Base-by-base conservation (phyloP, 805 yeast genomes). In the Brettanomyces sp. region DNA sequence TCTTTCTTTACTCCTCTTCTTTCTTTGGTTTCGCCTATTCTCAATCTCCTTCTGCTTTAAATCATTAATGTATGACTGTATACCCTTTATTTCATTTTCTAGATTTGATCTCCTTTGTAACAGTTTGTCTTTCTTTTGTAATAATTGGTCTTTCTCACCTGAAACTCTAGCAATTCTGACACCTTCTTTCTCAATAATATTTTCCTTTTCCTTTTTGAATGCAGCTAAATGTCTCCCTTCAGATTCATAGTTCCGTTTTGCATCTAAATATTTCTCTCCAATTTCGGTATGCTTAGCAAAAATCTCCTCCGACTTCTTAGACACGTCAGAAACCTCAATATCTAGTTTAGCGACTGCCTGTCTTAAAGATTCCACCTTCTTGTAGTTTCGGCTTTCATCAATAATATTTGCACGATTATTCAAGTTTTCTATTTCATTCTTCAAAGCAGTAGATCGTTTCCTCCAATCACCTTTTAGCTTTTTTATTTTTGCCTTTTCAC, bases 401-500 rank as follows among this genome's bases (percentile, higher is more conserved):
- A 70, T 68, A 44, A 73, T 77, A 45, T 73, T 72, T 9, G 58
- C 39, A 52, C 76, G 73, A 12, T 63, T 64, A 52, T 72, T 76
- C 41, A 77, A 62, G 39, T 63, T 60, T 36, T 78, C 85, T 49
- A 79, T 78, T 47, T 82, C 89, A 42, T 72, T 64, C 46, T 78
- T 72, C 45, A 79, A 60, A 0, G 76, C 57, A 11, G 69, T 61
- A 11, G 80, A 60, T 45, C 73, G 72, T 53, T 80, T 81, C 44
- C 76, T 66, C 55, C 79, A 70, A 47, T 82, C 88, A 42, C 74
- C 74, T 51, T 77, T 74, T 42, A 73, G 59, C 45, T 77, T 77
- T 58, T 79, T 81, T 52, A 80, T 54, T 46, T 74, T 76, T n/a
- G 66, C 55, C 53, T 76, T 74, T 52, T 80, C 86, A 42, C 79